Conservation (phyloP, 2,329 filamentous ascomycete species). For the Colletotrichum sp. region DNA sequence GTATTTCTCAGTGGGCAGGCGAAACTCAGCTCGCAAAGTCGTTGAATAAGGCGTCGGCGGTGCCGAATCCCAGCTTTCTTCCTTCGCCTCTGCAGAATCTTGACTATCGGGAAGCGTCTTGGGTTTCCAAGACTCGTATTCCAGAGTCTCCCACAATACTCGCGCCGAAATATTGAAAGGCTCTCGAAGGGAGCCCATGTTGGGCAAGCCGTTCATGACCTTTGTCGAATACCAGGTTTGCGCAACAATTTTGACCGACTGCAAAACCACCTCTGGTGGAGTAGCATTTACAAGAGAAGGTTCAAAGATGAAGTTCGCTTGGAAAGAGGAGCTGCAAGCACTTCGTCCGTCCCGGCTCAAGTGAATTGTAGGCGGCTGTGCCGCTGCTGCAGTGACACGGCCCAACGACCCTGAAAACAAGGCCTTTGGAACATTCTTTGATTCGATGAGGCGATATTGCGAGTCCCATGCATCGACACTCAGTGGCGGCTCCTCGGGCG, state of each 20-base stretch:
- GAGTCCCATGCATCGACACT: constrained; percentile 50
- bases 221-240: constrained; percentile 57
- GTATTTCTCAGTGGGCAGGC: constrained; percentile 50
- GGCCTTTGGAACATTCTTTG: constrained; percentile 57
- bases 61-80: constrained; percentile 9
- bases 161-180: constrained; percentile 26
- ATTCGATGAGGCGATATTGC: constrained; percentile 53
- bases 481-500: constrained; percentile 55
- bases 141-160: constrained; percentile 57
- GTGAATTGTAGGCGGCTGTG: constrained; percentile 53
- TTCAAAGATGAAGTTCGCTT: constrained; percentile 51
- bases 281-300: constrained; percentile 43
- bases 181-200: constrained; percentile 52
- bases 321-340: constrained; percentile 45
- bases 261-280: constrained; percentile 52
- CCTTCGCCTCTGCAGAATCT: constrained; percentile 22
- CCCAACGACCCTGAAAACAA: constrained; percentile 57
- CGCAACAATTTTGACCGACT: constrained; percentile 54
- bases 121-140: constrained; percentile 35
- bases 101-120: neutral
- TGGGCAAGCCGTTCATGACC: constrained; percentile 51
- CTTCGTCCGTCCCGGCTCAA: constrained; percentile 51
- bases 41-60: constrained; percentile 32
- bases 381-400: constrained; percentile 47
- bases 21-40: constrained; percentile 52